Conservation (phyloP, 2,329 filamentous ascomycete species). For the Beauveria medogensis region DNA sequence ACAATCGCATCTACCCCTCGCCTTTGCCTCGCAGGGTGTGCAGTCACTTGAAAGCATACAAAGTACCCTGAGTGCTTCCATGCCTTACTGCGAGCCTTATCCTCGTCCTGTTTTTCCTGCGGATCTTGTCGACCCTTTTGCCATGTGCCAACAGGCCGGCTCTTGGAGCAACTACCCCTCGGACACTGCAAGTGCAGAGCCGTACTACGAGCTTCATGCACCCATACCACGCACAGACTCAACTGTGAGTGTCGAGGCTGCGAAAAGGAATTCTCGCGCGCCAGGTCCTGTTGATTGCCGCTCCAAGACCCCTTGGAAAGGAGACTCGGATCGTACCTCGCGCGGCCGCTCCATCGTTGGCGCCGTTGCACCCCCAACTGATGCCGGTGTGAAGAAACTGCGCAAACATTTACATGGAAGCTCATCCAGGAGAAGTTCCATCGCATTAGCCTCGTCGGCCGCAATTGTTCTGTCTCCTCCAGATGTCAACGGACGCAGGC, state of each 20-base stretch:
- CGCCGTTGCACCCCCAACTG: not conserved
- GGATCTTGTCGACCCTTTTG: not conserved
- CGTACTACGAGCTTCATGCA: not conserved
- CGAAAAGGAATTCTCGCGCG: not conserved
- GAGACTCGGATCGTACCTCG: not conserved
- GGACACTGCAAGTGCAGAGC: not conserved
- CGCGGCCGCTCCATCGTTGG: constrained; percentile 1
- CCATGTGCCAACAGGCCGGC: not conserved
- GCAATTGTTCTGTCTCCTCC: not conserved
- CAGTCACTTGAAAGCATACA: not conserved
- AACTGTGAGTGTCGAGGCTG: not conserved
- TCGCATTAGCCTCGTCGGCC: not conserved
- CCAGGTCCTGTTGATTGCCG: not conserved
- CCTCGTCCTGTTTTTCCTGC: not conserved
- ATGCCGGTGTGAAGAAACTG: not conserved
- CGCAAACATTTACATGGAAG: not conserved
- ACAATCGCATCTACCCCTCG: not conserved
- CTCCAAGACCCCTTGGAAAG: not conserved
- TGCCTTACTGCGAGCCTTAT: not conserved
- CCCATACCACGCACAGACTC: not conserved
- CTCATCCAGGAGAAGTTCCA: not conserved
- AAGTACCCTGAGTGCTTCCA: not conserved
- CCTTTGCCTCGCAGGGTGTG: not conserved
- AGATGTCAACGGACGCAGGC: not conserved
- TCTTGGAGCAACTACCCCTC: not conserved